Evolutionary conservation across 1,139 yeast species (phyloP).

Genomic region (Blastobotrys niveus): DNA sequence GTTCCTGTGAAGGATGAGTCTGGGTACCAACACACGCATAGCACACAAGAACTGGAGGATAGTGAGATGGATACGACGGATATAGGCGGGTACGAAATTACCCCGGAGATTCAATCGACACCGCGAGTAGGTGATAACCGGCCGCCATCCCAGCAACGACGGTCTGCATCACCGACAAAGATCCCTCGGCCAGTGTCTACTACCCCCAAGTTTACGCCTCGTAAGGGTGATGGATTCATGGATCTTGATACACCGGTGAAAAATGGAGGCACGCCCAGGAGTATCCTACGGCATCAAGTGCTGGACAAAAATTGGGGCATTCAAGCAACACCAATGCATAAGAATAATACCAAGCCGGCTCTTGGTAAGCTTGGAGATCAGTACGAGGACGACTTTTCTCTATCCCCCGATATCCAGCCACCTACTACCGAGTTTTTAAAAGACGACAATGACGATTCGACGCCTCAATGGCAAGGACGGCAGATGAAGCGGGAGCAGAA

Average conservation of each 20-base stretch:
- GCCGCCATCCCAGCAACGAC: no score
- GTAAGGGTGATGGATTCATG: conserved; percentile 5
- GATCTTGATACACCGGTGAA: background rate
- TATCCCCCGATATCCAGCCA: conserved; percentile 22
- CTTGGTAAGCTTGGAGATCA: background rate
- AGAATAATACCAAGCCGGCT: conserved; percentile 8
- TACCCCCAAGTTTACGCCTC: conserved; percentile 14
- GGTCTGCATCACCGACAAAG: conserved; percentile 15
- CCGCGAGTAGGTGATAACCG: conserved; percentile 7
- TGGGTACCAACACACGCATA: background rate
- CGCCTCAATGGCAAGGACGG: no score
- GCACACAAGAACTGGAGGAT: background rate
- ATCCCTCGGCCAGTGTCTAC: conserved; percentile 14
- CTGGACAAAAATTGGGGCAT: conserved; percentile 35
- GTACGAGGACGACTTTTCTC: conserved; percentile 11
- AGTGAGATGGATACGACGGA: conserved; percentile 1
- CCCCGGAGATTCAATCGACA: conserved; percentile 15
- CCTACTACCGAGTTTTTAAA: conserved; percentile 17
- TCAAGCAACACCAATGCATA: conserved; percentile 32
- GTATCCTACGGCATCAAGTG: conserved; percentile 32
- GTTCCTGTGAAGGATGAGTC: conserved; percentile 1
- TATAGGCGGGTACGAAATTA: background rate
- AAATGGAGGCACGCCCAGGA: background rate
- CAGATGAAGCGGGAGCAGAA: no score
- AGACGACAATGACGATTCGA: conserved; percentile 12